A percentile compares a stretch with the other conserved stretches of the same genome.
Evolutionary conservation across 116 monocot genomes (phyloP).

Genomic region (Posidonia oceanica): DNA sequence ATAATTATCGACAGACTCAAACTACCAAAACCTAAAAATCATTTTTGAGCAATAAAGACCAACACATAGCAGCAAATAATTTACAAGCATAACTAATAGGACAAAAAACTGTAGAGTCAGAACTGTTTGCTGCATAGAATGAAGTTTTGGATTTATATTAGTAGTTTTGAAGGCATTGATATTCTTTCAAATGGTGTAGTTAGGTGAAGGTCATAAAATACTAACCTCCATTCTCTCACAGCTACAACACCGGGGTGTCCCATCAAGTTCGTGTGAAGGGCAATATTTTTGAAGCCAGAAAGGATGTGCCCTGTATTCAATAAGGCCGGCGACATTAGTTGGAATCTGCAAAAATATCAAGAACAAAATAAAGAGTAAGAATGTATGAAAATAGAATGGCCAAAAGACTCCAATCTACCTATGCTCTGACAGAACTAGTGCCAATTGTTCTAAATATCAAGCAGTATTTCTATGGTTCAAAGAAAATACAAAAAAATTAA

Average conservation of each 20-base stretch:
- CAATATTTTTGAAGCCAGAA: slow-evolving; percentile 96
- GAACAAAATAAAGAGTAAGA: background rate
- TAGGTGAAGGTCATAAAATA: background rate
- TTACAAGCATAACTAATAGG: too few species aligned
- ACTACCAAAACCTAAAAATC: too few species aligned
- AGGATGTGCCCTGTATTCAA: slow-evolving; percentile 95
- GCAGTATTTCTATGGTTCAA: too few species aligned
- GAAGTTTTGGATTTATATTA: too few species aligned
- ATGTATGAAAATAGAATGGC: background rate
- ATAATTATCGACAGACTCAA: too few species aligned
- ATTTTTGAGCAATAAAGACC: too few species aligned
- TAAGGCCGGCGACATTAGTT: slow-evolving; percentile 70
- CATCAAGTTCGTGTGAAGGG: slow-evolving; percentile 83
- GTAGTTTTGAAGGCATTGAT: background rate
- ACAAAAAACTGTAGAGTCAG: too few species aligned
- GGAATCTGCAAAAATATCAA: slow-evolving; percentile 52
- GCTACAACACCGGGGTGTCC: slow-evolving; percentile 85
- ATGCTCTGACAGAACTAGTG: too few species aligned
- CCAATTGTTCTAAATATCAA: too few species aligned
- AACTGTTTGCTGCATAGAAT: too few species aligned
- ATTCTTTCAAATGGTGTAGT: background rate
- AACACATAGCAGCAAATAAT: too few species aligned
- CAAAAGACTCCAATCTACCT: background rate
- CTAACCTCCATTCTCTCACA: slow-evolving; percentile 90
- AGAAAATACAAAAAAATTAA: too few species aligned